Evolutionary conservation across 2,329 filamentous ascomycete species (phyloP).

Genomic region (Fusarium graminum): DNA sequence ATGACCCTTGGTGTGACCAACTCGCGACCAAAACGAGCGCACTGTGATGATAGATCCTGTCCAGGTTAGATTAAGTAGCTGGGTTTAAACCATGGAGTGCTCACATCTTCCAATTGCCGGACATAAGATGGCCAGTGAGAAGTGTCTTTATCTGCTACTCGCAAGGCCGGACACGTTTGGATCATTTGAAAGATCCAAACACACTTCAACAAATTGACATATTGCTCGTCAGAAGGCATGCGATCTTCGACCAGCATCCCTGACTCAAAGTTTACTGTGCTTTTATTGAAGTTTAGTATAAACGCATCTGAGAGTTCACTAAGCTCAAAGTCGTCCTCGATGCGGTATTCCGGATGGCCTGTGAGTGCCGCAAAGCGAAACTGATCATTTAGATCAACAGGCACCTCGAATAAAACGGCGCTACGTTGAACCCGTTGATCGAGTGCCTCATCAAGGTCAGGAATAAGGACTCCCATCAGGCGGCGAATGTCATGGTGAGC

Average conservation of each 20-base stretch:
- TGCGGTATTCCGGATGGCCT: constrained; percentile 38
- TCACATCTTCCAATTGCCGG: constrained; percentile 51
- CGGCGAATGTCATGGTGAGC: constrained; percentile 43
- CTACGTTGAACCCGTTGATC: constrained; percentile 37
- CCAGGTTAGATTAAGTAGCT: constrained; percentile 5
- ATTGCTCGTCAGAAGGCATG: constrained; percentile 46
- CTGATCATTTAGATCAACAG: constrained; percentile 42
- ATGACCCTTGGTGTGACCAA: constrained; percentile 46
- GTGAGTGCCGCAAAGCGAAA: constrained; percentile 45
- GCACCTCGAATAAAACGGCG: constrained; percentile 36
- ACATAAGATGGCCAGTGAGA: constrained; percentile 56
- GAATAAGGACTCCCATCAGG: constrained; percentile 47
- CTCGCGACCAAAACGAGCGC: constrained; percentile 48
- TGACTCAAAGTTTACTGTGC: constrained; percentile 44
- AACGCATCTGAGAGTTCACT: constrained; percentile 53
- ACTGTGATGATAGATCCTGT: constrained; percentile 49
- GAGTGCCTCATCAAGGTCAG: constrained; percentile 46
- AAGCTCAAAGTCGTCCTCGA: constrained; percentile 44
- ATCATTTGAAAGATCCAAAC: constrained; percentile 50
- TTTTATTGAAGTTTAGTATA: constrained; percentile 48
- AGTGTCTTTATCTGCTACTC: constrained; percentile 26
- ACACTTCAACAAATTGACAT: constrained; percentile 53
- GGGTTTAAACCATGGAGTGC: neutral
- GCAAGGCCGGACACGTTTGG: constrained; percentile 30
- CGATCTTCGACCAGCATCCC: constrained; percentile 49